Conservation (phyloP, 306 rosid genomes). For the Citrullus colocynthis region DNA sequence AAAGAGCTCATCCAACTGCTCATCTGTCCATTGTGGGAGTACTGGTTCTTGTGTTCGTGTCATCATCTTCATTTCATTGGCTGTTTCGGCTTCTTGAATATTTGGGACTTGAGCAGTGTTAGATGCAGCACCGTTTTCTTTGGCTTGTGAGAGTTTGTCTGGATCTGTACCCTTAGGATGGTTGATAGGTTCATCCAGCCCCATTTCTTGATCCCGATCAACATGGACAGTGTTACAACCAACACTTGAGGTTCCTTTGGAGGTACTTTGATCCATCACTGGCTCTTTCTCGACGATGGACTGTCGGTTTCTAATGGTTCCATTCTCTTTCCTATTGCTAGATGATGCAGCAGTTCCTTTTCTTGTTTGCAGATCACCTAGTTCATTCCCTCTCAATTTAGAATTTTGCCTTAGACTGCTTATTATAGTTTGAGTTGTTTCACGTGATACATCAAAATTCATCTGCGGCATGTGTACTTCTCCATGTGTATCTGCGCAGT, state of each 20-base stretch:
- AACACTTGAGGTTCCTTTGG: not conserved
- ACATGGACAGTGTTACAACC: not conserved
- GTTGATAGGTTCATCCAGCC: conserved; percentile 15
- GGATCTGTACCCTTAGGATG: conserved; percentile 6
- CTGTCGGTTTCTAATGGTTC: conserved; percentile 11
- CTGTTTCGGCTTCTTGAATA: conserved; percentile 14
- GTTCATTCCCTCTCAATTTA: conserved; percentile 10
- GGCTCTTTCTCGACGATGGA: conserved; percentile 14
- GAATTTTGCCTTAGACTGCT: conserved; percentile 20
- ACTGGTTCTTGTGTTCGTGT: conserved; percentile 16
- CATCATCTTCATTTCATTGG: conserved; percentile 10
- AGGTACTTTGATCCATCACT: conserved; percentile 5
- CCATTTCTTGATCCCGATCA: conserved; percentile 13
- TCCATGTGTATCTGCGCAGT: conserved; percentile 26
- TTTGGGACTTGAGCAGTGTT: conserved; percentile 8
- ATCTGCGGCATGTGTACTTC: conserved; percentile 11
- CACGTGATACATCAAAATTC: conserved; percentile 15
- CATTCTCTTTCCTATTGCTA: conserved; percentile 11
- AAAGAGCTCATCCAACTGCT: conserved; percentile 63
- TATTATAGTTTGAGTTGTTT: conserved; percentile 40
- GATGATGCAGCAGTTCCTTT: conserved; percentile 9
- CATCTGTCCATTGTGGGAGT: conserved; percentile 72
- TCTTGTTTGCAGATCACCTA: conserved; percentile 11
- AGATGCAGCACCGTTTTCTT: conserved; percentile 15
- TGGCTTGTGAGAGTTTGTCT: conserved; percentile 8